phyloP scores from a whole-genome alignment of 768 basidiomycete genomes.

The Cubamyces sp. region DNA sequence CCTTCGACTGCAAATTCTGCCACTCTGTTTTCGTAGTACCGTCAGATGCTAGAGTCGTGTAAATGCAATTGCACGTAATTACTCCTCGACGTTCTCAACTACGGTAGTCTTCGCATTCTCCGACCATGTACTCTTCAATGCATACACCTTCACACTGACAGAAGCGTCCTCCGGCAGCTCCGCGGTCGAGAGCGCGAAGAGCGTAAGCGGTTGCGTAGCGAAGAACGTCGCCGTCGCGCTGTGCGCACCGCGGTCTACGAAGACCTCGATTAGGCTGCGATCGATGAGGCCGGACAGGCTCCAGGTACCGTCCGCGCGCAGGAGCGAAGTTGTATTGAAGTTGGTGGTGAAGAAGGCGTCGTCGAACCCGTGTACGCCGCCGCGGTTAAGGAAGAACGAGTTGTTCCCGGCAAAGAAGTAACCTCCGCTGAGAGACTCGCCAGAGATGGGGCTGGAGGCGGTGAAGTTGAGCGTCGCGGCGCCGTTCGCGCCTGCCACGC shows the following conservation, averaged over 20 bases:
- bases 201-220: constrained; percentile 18
- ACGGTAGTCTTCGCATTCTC: not conserved
- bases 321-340: constrained; percentile 8
- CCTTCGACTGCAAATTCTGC: too few species aligned
- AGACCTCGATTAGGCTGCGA: constrained; percentile 20
- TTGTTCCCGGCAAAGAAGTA: constrained; percentile 18
- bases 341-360: constrained; percentile 16
- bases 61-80: too few species aligned
- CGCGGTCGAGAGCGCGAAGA: not conserved
- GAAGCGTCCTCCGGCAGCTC: constrained; percentile 7
- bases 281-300: constrained; percentile 19
- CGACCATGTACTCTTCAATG: constrained; percentile 15
- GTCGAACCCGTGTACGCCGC: constrained; percentile 9
- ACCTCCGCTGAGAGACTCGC: constrained; percentile 16
- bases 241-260: constrained; percentile 12
- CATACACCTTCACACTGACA: constrained; percentile 12
- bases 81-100: not conserved
- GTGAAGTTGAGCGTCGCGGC: constrained; percentile 18
- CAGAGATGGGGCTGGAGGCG: constrained; percentile 8
- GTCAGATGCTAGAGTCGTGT: too few species aligned
- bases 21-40: too few species aligned
- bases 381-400: constrained; percentile 18
- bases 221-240: constrained; percentile 21
- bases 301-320: constrained; percentile 18
- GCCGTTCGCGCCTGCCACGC: not conserved